phyloP scores from a whole-genome alignment of 441 rosid genomes.

The Aleurites moluccanus region DNA sequence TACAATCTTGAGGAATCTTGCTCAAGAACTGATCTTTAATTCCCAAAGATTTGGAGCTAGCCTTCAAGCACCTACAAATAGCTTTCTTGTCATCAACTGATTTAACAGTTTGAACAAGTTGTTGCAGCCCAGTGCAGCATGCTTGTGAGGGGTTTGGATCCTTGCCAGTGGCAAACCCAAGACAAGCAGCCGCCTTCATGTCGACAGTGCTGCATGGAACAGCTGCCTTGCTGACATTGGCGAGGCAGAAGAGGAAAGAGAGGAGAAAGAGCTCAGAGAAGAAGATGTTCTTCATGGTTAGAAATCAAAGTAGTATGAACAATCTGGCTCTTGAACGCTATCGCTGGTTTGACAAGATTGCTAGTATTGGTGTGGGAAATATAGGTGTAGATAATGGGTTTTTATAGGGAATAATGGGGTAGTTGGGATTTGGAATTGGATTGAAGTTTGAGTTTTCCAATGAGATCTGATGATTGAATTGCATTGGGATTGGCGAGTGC shows the following conservation, averaged over 20 bases:
- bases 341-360: background rate
- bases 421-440: slow-evolving; percentile 1
- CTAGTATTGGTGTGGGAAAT: background rate
- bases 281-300: slow-evolving; percentile 25
- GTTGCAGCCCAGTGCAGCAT: too few relatives aligned
- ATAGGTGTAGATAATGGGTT: background rate
- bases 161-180: slow-evolving; percentile 36
- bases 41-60: too few relatives aligned
- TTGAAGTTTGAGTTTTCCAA: slow-evolving; percentile 19
- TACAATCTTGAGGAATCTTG: too few relatives aligned
- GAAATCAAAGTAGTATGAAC: too few relatives aligned
- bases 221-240: slow-evolving; percentile 17
- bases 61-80: too few relatives aligned
- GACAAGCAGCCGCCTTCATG: slow-evolving; percentile 32
- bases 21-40: too few relatives aligned
- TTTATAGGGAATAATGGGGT: background rate
- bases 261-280: slow-evolving; percentile 21
- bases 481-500: slow-evolving; percentile 11
- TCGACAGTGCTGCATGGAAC: slow-evolving; percentile 29
- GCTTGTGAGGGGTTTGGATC: slow-evolving; percentile 12
- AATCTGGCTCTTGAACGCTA: background rate
- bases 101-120: too few relatives aligned
- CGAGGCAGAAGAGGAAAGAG: slow-evolving; percentile 13
- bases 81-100: too few relatives aligned
- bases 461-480: background rate